phyloP scores from a whole-genome alignment of 192 early-diverging fungal genomes.

The Geosiphon pyriformis region DNA sequence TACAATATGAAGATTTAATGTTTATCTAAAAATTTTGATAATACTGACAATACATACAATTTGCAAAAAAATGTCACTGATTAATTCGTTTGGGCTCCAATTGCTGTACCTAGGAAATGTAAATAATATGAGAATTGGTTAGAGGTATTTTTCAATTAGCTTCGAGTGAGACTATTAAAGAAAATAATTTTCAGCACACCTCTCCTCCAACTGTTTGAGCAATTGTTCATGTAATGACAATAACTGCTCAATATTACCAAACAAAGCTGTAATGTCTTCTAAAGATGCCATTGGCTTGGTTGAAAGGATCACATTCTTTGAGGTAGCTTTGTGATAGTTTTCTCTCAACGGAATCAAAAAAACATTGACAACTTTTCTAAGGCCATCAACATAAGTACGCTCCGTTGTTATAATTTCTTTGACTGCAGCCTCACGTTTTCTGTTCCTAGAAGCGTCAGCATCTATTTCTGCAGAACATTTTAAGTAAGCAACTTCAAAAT shows the following conservation, averaged over 20 bases:
- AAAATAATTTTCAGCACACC: slow-evolving; percentile 2
- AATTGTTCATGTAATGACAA: slow-evolving; percentile 14
- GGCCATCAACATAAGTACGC: slow-evolving; percentile 77
- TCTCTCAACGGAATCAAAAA: slow-evolving; percentile 38
- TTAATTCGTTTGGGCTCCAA: slow-evolving; percentile 10
- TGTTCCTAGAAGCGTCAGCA: background rate
- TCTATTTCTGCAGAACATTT: background rate
- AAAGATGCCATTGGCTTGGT: slow-evolving; percentile 11
- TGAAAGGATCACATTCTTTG: slow-evolving; percentile 7
- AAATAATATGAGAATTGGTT: background rate
- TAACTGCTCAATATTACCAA: slow-evolving; percentile 20
- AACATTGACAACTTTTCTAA: slow-evolving; percentile 62
- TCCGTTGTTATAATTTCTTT: slow-evolving; percentile 82
- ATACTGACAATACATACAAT: slow-evolving; percentile 10
- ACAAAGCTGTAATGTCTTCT: slow-evolving; percentile 14
- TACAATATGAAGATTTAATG: background rate
- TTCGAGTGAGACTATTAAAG: background rate
- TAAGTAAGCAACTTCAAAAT: background rate
- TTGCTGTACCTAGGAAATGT: background rate
- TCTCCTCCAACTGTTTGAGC: slow-evolving; percentile 19
- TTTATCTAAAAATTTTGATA: background rate
- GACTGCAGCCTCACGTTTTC: slow-evolving; percentile 30
- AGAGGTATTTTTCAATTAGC: too few relatives aligned
- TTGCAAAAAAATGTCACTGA: slow-evolving; percentile 20
- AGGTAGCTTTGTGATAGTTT: slow-evolving; percentile 27